Percentiles rank a stretch among this genome's conserved stretches.
Conservation (phyloP, 805 yeast genomes). For the Nakazawaea ishiwadae region DNA sequence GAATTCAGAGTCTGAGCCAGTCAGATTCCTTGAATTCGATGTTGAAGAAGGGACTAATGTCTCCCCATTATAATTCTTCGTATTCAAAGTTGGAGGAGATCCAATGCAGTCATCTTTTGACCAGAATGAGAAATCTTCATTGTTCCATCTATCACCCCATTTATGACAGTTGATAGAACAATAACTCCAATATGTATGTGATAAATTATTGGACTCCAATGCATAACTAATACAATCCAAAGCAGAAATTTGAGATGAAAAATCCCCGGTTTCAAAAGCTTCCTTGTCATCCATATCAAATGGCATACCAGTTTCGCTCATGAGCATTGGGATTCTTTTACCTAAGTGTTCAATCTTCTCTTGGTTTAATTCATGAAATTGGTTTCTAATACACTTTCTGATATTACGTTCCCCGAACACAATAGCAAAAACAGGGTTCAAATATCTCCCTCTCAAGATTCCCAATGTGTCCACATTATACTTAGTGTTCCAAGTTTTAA, state of each 20-base stretch:
- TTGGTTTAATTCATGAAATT: constrained; percentile 56
- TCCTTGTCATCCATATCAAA: constrained; percentile 85
- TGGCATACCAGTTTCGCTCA: constrained; percentile 98
- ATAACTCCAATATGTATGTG: constrained; percentile 87
- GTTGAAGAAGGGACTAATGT: background rate
- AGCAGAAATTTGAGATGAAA: constrained; percentile 71
- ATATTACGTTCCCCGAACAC: constrained; percentile 82
- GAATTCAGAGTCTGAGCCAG: constrained; percentile 2
- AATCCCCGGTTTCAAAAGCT: constrained; percentile 66
- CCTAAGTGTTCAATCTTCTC: constrained; percentile 70
- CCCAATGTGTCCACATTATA: constrained; percentile 91
- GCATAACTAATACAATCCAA: constrained; percentile 80
- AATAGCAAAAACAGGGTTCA: constrained; percentile 66
- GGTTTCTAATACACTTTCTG: constrained; percentile 64
- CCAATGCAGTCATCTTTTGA: constrained; percentile 52
- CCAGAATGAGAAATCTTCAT: constrained; percentile 90
- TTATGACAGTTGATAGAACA: constrained; percentile 65
- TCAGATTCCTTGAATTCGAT: background rate
- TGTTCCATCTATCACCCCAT: constrained; percentile 92
- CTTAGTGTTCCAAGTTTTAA: constrained; percentile 78
- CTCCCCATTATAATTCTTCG: background rate
- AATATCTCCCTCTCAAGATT: constrained; percentile 71
- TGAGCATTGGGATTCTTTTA: constrained; percentile 57
- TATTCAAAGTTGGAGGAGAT: background rate
- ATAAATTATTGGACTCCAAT: constrained; percentile 65